A percentile compares a stretch with the other conserved stretches of the same genome.
phyloP scores from a whole-genome alignment of 768 basidiomycete genomes.

The Lenzites betulinus region DNA sequence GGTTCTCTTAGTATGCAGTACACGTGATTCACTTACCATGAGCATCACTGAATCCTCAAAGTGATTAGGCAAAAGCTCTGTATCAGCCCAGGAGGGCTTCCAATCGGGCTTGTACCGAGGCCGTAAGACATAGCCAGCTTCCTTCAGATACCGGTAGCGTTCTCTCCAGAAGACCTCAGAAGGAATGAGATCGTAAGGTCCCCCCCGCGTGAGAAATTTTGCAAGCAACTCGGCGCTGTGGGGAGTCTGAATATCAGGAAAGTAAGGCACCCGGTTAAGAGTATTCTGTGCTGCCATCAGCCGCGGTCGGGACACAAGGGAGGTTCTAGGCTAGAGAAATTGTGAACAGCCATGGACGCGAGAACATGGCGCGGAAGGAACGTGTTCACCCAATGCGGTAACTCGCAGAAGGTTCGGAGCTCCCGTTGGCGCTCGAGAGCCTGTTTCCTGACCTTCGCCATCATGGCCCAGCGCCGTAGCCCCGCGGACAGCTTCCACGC shows the following conservation, averaged over 20 bases:
- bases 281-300: neutral
- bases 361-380: neutral
- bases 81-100: constrained; percentile 18
- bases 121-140: constrained; percentile 24
- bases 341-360: neutral
- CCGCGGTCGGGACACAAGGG: neutral
- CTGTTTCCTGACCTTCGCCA: too few species aligned
- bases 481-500: too few species aligned
- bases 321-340: neutral
- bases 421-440: too few species aligned
- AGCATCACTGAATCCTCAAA: neutral
- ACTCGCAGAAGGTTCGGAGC: too few species aligned
- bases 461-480: too few species aligned
- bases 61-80: neutral
- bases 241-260: neutral
- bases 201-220: neutral
- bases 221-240: neutral
- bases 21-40: neutral
- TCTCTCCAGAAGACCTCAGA: constrained; percentile 18
- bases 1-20: neutral
- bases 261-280: constrained; percentile 17
- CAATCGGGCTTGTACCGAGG: constrained; percentile 19
- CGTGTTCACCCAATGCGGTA: neutral
- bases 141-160: constrained; percentile 13
- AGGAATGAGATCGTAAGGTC: constrained; percentile 10